Base-by-base conservation (phyloP, 2,329 filamentous ascomycete species). In the Cryphonectria japonica region DNA sequence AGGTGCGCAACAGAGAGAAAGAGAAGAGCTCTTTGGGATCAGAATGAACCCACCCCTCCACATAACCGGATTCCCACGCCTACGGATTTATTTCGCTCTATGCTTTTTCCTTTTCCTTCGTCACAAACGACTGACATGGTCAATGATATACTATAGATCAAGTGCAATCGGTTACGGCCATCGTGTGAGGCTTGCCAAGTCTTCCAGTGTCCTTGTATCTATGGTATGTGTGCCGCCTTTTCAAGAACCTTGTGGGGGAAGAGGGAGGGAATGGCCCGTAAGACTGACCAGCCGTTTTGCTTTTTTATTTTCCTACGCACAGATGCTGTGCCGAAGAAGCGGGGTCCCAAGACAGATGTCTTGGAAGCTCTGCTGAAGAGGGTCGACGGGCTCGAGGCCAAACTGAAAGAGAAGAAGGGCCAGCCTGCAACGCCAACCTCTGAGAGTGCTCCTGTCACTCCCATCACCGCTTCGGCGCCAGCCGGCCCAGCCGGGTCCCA, bases 291-390 rank as follows among this genome's bases (percentile, higher is more conserved):
- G 32, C 2, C 6, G 32, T 54, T 62, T 39, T 26, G 1, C 26
- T 26, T 32, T 22, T 19, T 62, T 11, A 22, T 43, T 26, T 13
- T 59, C 7, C 22, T 41, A 34, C 22, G 62, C 43, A 29, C 76
- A 95, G 93, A 97, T 83, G 94, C 94, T 37, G 89, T 96, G 26
- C 94, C 94, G 0, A 97, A 97, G 82, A 97, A 97, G 80, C 87
- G 94, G 79, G 94, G 94, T 0, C 94, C 94, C 2, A 97, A 97
- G 81, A 97, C 93, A 39, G 94, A 97, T 79, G 93, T 97, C 5
- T 84, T 97, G 43, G 94, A 97, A 79, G 93, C 94, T 1, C 83
- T 97, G 11, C 78, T 97, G 71, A 97, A 95, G 80, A 88, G 94
- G 68, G 93, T 97, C 2, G 94, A 97, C 79, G 93, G 93, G 1